Evolutionary conservation across 2,329 filamentous ascomycete species (phyloP), one percentile per base, ranked within the genome.

Genomic region (Aschersonia sp.): DNA sequence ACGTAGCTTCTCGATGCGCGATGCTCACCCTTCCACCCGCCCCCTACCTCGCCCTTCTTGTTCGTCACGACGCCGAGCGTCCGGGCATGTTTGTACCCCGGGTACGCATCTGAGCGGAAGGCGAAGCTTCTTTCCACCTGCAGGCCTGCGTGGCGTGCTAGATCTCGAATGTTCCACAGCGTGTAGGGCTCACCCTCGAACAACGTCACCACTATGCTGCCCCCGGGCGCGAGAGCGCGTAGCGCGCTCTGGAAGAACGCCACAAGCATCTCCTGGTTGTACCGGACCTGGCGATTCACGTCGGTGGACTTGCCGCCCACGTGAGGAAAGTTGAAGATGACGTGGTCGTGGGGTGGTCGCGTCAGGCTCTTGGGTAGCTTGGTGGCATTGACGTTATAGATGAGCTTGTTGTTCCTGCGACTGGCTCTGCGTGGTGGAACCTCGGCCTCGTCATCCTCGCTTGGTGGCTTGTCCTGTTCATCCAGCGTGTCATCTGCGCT

Each of bases 261-360:
- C 10, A 85, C 81, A 38, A 88, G 72, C 46, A 88, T 71, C 58
- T 84, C 80, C 65, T 95, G 89, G 68, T 98, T 97, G 63, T 86
- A 80, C 49, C 92, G 81, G 10, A 96, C 89, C 67, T 98, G 92
- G 38, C 92, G 76, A 69, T 96, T 96, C 48, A 96, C 84, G 68
- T 97, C 89, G 56, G 84, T 97, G 54, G 80, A 85, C 58, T 94
- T 82, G 44, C 92, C 92, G 53, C 92, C 92, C 3, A 94, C 85
- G 68, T 98, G 92, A 38, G 92, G 92, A 65, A 98, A 98, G 72
- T 96, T 95, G 78, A 97, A 98, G 54, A 91, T 73, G 52, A 97
- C 82, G 49, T 80, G 76, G 63, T 94, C 82, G 73, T 84, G 89
- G 51, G 59, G 55, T 31, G 64, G 63, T 41, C 59, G 61, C 51